These are phyloP conservation scores for Citrus mangshanensis DNA, from an alignment of 345 rosid species.

Conservation along the genomic window DNA sequence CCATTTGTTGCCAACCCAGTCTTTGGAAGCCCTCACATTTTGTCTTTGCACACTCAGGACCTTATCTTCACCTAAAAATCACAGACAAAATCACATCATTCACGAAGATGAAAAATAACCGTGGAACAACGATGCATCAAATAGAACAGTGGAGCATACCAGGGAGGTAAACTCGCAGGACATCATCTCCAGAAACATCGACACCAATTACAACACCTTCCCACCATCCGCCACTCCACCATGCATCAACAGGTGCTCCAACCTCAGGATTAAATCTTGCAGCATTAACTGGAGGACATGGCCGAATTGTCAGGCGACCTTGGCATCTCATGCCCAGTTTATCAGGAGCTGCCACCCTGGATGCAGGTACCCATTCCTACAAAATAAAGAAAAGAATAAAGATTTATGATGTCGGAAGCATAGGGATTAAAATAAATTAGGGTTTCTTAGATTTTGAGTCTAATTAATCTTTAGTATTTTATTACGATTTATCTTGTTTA, in stretches of 20 bases:
- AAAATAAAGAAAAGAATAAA: background rate
- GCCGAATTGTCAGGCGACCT: constrained; percentile 42
- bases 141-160: constrained; percentile 25
- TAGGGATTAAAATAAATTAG: no score
- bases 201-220: constrained; percentile 39
- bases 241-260: constrained; percentile 45
- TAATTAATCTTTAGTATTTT: no score
- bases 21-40: constrained; percentile 37
- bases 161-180: constrained; percentile 38
- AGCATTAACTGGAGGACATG: constrained; percentile 28
- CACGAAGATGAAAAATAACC: background rate
- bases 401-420: background rate
- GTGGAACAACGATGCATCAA: background rate
- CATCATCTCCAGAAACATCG: constrained; percentile 9
- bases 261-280: constrained; percentile 12
- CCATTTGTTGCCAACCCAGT: constrained; percentile 47
- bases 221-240: constrained; percentile 61
- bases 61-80: constrained; percentile 34
- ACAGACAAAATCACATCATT: background rate
- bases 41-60: constrained; percentile 22
- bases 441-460: no score
- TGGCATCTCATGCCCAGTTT: constrained; percentile 40
- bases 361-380: constrained; percentile 48
- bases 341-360: constrained; percentile 36
- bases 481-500: no score